phyloP scores from a whole-genome alignment of 805 yeast genomes.

The Candida sonorensis region DNA sequence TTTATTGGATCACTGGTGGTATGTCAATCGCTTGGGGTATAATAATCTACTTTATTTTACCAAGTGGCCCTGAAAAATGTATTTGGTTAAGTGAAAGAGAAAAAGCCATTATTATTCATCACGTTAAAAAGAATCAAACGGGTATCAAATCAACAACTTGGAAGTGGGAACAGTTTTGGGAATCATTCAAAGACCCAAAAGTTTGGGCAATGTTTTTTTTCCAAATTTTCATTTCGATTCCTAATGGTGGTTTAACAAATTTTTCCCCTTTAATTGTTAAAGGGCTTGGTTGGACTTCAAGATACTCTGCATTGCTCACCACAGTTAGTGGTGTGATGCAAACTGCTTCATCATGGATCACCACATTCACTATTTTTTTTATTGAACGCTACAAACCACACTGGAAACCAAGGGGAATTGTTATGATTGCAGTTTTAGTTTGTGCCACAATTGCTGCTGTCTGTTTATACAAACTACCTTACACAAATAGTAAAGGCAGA shows the following conservation, averaged over 20 bases:
- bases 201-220: constrained; percentile 45
- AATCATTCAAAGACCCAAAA: constrained; percentile 46
- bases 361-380: constrained; percentile 5
- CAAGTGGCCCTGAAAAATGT: constrained; percentile 49
- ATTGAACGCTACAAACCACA: constrained; percentile 1
- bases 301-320: constrained; percentile 27
- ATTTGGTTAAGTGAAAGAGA: constrained; percentile 44
- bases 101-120: constrained; percentile 40
- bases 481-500: constrained; percentile 17
- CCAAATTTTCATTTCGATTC: constrained; percentile 39
- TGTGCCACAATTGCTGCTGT: constrained; percentile 26
- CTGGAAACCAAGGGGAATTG: constrained; percentile 13
- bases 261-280: constrained; percentile 34
- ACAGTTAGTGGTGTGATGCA: constrained; percentile 28
- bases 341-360: neutral
- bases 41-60: constrained; percentile 14
- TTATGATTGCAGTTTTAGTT: constrained; percentile 20
- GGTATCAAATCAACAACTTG: constrained; percentile 51
- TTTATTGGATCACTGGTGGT: constrained; percentile 53
- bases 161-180: constrained; percentile 50
- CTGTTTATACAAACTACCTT: constrained; percentile 24
- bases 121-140: constrained; percentile 52
- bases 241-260: constrained; percentile 53
- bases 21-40: constrained; percentile 48
- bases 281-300: constrained; percentile 22